Evolutionary conservation across 1,284 basidiomycete genomes (phyloP), one percentile per base, ranked within the genome.

Genomic region (Ustilago esculenta): DNA sequence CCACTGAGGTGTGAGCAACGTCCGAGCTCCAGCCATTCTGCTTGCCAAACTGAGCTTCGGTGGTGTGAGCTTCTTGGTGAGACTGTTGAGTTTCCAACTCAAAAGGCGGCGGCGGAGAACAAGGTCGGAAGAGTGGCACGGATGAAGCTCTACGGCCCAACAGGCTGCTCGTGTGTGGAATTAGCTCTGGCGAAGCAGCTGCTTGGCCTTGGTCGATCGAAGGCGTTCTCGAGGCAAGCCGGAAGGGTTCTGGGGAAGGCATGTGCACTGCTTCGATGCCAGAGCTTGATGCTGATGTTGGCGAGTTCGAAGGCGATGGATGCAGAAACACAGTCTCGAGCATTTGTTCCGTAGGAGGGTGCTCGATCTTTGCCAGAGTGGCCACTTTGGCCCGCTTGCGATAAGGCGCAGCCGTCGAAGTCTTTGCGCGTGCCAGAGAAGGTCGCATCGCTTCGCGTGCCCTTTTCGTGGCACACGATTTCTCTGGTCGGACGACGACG

Each of bases 251-350:
- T 0, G 61, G 50, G 20, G 54, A 57, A 18, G 35, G 36, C 10
- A 30, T 27, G 7, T 33, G 32, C 14, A 48, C 24, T 4, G 45
- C 33, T 14, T 36, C 53, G 7, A 14, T 3, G 2, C 35, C 54
- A 11, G 23, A 11, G 11, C 36, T 30, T 5, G 47, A 23, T 17
- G 15, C 27, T 5, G 52, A 32, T 7, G 40, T 37, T 4, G 49
- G 50, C 43, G 61, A 53, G 11, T n/a, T 23, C 25, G 50, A 49
- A n/a, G 54, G 50, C 12, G 61, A 64, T 1, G 54, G 45, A 29
- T 50, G 54, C 44, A 66, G 25, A 17, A 68, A 68, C 15, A 68
- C 58, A 5, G 65, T 56, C 41, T 60, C 37, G 27, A 66, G 56
- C 35, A 14, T n/a, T 17, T 58, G 34, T 5, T 39, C 63, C n/a